Conservation (phyloP, 1,284 basidiomycete species). For the Marasmius sp. region DNA sequence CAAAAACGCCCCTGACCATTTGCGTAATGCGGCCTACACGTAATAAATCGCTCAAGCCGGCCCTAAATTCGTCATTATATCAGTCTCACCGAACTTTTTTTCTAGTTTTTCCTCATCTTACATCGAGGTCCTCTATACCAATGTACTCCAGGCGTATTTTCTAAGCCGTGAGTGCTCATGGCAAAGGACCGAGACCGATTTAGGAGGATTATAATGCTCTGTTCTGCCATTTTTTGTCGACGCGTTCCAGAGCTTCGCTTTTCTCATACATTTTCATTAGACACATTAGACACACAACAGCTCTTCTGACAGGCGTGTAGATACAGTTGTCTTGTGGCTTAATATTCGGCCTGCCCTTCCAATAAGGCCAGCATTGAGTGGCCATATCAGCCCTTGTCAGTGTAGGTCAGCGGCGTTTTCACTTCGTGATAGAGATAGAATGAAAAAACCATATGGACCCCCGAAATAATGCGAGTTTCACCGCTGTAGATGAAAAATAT, state of each 20-base stretch:
- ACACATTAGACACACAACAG: not conserved
- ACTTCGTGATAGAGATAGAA: too few species aligned
- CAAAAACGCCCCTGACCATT: not conserved
- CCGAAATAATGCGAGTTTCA: too few species aligned
- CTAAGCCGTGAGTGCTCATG: slow-evolving; percentile 61
- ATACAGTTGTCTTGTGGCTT: too few species aligned
- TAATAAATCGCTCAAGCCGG: slow-evolving; percentile 18
- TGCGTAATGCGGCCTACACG: not conserved
- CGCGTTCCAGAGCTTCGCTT: slow-evolving; percentile 60
- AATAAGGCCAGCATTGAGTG: too few species aligned
- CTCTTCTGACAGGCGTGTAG: too few species aligned
- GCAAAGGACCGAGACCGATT: slow-evolving; percentile 70
- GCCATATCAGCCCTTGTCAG: too few species aligned
- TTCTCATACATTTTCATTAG: slow-evolving; percentile 50
- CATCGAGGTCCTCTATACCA: slow-evolving; percentile 48
- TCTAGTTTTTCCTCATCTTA: slow-evolving; percentile 45
- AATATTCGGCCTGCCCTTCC: too few species aligned
- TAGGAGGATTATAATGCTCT: slow-evolving; percentile 72
- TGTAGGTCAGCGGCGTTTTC: too few species aligned
- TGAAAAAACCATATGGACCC: too few species aligned
- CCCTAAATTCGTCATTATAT: slow-evolving; percentile 28
- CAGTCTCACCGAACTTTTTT: slow-evolving; percentile 3
- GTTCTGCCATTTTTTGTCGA: slow-evolving; percentile 28
- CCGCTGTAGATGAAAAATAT: too few species aligned
- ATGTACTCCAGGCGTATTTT: slow-evolving; percentile 50